Base-by-base conservation (phyloP, 768 basidiomycete species). In the Lentinula boryana region DNA sequence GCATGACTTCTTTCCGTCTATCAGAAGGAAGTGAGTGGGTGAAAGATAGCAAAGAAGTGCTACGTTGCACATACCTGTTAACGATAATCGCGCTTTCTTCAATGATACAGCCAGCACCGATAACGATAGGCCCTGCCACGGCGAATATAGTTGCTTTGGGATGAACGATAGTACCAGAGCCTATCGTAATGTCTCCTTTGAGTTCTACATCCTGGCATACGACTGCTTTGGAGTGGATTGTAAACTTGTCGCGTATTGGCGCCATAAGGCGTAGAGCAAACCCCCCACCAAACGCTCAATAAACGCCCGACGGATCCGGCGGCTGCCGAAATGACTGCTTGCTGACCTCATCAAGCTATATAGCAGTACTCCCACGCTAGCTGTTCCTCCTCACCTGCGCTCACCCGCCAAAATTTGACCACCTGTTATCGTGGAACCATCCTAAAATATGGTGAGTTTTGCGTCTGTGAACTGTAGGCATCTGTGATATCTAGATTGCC, bases 141-240 rank as follows among this genome's bases (percentile, higher is more conserved):
- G 95, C 95, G 66, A 95, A 90, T 62, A 98, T 91, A 23, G 93
- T 93, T 1, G 92, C 93, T 70, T 95, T 93, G 0, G 96, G 95
- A 65, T 98, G 95, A 21, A 98, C 85, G 58, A 98, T 86, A 0
- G 89, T 88, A 86, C 92, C 90, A 69, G 91, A 80, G 31, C 94
- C 95, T 60, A 99, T 89, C 18, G 94, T 95, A 58, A 96, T 91
- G 68, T 95, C 90, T 55, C 97, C 96, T 70, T 93, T 92, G 66
- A 98, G 80, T 63, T 98, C 95, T 33, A 93, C 91, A 76, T 97
- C 95, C 69, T 93, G 90, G 70, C 92, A 93, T 32, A 98, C 89
- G 52, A 96, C 82, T 5, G 93, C 90, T 69, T 87, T 93, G 2
- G 94, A 91, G 65, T 96, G 93, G 49, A 97, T 92, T 5, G 88